Base-by-base conservation (phyloP, 176 grass and related monocot species). In the Aegilops sharonensis region DNA sequence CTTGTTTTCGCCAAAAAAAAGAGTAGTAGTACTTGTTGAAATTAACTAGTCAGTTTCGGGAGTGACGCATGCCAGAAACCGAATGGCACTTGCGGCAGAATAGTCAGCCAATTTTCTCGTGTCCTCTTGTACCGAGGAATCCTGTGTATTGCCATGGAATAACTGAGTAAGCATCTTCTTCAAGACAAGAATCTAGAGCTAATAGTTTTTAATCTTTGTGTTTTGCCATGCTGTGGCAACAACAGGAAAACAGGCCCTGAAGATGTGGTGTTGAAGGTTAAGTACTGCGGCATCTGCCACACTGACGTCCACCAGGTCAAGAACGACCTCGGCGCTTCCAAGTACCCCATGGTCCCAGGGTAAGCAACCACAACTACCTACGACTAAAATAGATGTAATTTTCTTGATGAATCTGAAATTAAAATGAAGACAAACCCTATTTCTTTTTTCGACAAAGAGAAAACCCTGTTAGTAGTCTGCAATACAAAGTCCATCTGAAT, bases 321-420 rank as follows among this genome's bases (percentile, higher is more conserved):
- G 92, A 98, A 98, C 85, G 84, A 98, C 10, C 90, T 98, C 8
- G 94, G 94, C 32, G 90, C 91, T 60, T 98, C 97, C 0, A 98
- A 98, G 25, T 98, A 98, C 45, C 97, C 97, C 43, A 98, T 98
- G 97, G 97, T 98, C 10, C 97, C 97, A 37, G 97, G 96, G 96
- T 98, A 89, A 68, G 81, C 65, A 25, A 74, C 7, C 56, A 60
- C 17, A 68, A 39, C 2, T 34, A 15, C 35, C 50, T 54, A 54
- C 43, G 11, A 45, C 11, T 17, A 17, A 52, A 14, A 52, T 52
- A 52, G 14, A 52, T 52, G 48, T 52, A 52, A 17, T 2, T 15
- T 54, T 7, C 5, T 54, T 54, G 50, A 18, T 18, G 5, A 43
- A 17, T 47, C 80, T 31, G 25, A 67, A 1, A 48, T 0, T 25